These are phyloP conservation scores for Persicaria maculosa DNA, from an alignment of 148 eudicot species.

Conservation along the genomic window DNA sequence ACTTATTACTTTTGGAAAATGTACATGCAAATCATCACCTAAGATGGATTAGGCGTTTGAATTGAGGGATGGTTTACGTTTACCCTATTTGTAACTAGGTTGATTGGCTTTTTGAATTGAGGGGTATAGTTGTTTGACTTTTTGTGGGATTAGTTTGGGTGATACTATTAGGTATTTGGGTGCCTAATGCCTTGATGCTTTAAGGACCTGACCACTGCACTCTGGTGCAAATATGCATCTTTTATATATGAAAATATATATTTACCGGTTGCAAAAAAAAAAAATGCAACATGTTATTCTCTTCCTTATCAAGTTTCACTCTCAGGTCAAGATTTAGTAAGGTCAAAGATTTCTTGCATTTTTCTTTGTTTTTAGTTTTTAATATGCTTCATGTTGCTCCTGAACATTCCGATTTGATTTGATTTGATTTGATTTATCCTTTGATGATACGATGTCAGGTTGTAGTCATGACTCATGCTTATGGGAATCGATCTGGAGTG, in stretches of 20 bases:
- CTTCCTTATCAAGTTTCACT: background rate
- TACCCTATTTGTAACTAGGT: no score
- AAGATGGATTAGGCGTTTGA: background rate
- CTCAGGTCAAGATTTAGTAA: background rate
- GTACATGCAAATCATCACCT: background rate
- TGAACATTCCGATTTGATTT: conserved; percentile 1
- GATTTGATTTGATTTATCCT: conserved; percentile 2
- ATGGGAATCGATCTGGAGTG: conserved; percentile 84
- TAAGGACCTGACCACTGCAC: no score
- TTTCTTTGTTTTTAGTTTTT: background rate
- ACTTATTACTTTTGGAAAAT: background rate
- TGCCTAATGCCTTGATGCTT: no score
- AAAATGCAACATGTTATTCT: background rate
- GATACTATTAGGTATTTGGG: no score
- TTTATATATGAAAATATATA: no score
- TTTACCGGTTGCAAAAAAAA: no score
- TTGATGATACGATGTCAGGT: conserved; percentile 35
- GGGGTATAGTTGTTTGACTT: no score
- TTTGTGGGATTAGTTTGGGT: no score
- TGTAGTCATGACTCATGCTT: conserved; percentile 95
- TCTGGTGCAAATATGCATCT: no score
- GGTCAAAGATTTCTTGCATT: background rate
- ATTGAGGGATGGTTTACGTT: no score
- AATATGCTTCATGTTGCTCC: conserved; percentile 4
- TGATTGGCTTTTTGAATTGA: no score